Conservation (phyloP, 2,329 filamentous ascomycete species). For the Trichoderma hamatum region DNA sequence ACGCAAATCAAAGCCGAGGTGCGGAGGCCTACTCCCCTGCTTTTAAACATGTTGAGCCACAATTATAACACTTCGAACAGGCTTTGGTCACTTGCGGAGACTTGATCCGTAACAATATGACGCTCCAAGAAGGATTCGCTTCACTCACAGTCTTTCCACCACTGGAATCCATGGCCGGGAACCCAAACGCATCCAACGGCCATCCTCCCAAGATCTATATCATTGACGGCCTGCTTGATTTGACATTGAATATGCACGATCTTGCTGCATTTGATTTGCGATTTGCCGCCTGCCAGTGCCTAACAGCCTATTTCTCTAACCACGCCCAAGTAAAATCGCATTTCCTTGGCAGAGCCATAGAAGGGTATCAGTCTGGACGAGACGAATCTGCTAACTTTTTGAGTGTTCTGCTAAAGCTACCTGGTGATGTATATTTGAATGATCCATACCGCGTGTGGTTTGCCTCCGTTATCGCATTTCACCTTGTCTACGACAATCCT, state of each 20-base stretch:
- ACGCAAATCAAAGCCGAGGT: conserved; percentile 82
- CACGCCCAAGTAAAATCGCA: conserved; percentile 81
- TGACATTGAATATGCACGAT: conserved; percentile 71
- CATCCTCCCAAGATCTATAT: conserved; percentile 72
- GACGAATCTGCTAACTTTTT: conserved; percentile 89
- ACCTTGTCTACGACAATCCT: conserved; percentile 78
- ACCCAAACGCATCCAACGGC: conserved; percentile 53
- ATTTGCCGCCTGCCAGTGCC: conserved; percentile 82
- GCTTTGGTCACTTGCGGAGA: conserved; percentile 85
- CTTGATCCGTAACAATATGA: conserved; percentile 78
- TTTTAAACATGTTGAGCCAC: conserved; percentile 5
- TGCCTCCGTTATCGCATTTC: conserved; percentile 82
- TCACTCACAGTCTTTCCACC: conserved; percentile 76
- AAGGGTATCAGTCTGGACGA: conserved; percentile 75
- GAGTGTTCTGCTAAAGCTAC: conserved; percentile 74
- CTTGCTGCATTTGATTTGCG: conserved; percentile 76
- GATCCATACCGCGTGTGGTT: conserved; percentile 93
- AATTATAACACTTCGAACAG: conserved; percentile 44
- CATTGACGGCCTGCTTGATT: conserved; percentile 87
- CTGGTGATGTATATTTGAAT: conserved; percentile 60
- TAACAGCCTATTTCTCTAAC: conserved; percentile 88
- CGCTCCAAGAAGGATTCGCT: conserved; percentile 85
- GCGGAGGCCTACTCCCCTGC: conserved; percentile 32
- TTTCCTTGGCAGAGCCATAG: conserved; percentile 85
- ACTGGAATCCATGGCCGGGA: conserved; percentile 38